Evolutionary conservation across 2,329 filamentous ascomycete species (phyloP).

Genomic region (Trichoderma sp.): DNA sequence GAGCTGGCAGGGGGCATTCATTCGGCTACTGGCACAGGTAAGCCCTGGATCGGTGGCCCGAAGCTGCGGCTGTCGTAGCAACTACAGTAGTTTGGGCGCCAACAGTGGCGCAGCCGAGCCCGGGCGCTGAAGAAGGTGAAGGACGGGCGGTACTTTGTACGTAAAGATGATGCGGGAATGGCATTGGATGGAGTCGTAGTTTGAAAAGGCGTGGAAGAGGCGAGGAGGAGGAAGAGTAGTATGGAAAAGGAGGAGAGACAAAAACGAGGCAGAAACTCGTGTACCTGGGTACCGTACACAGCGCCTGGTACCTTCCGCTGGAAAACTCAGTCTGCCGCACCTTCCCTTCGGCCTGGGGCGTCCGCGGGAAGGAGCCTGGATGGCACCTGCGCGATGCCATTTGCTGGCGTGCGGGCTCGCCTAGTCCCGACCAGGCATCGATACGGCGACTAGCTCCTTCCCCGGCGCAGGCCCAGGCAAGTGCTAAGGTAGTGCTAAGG

Average conservation of each 20-base stretch:
- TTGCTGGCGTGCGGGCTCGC: not conserved
- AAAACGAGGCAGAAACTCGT: not conserved
- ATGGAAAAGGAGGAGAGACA: not conserved
- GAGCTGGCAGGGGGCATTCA: not conserved
- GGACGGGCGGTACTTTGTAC: not conserved
- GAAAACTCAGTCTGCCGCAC: not conserved
- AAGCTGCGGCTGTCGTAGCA: not conserved
- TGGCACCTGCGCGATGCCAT: not conserved
- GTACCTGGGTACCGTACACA: not conserved
- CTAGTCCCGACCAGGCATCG: constrained; percentile 4
- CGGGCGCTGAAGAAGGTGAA: not conserved
- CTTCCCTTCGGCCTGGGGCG: not conserved
- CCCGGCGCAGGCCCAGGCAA: not conserved
- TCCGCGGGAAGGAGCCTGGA: not conserved
- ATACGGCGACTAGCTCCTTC: not conserved
- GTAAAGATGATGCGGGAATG: not conserved
- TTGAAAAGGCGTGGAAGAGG: not conserved
- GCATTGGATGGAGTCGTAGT: not conserved
- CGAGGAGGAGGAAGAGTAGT: not conserved
- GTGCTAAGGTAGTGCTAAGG: not conserved
- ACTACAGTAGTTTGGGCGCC: constrained; percentile 5
- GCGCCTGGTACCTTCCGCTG: not conserved
- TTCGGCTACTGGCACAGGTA: not conserved
- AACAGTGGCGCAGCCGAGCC: constrained; percentile 13
- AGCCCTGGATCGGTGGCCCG: not conserved